These are phyloP conservation scores for Pestalotiopsis sp. DNA, from an alignment of 2,329 filamentous ascomycete species.

Conservation along the genomic window DNA sequence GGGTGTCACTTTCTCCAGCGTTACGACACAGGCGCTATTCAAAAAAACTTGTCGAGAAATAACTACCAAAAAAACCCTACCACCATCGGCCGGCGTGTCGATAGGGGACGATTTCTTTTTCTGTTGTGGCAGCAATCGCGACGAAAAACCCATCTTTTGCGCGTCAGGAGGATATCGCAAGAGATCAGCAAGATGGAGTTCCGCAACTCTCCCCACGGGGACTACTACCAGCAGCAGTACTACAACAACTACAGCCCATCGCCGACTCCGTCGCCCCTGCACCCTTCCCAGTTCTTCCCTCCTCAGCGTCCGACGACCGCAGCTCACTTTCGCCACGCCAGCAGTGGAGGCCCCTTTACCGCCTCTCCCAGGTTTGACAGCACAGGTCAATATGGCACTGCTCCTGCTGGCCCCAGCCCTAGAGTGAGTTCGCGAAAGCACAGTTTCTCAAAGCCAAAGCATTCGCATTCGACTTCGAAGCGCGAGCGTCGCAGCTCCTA, in stretches of 20 bases:
- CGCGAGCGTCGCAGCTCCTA: slow-evolving; percentile 59
- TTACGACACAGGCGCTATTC: slow-evolving; percentile 48
- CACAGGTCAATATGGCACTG: slow-evolving; percentile 63
- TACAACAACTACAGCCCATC: slow-evolving; percentile 56
- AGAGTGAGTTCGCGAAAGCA: slow-evolving; percentile 60
- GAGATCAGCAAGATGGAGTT: slow-evolving; percentile 40
- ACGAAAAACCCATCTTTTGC: slow-evolving; percentile 16
- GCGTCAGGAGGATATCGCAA: slow-evolving; percentile 35
- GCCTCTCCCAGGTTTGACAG: slow-evolving; percentile 65
- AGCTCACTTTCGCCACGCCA: slow-evolving; percentile 48
- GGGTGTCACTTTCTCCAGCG: slow-evolving; percentile 47
- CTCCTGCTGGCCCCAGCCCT: slow-evolving; percentile 37
- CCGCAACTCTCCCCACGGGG: slow-evolving; percentile 42
- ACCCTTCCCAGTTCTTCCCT: slow-evolving; percentile 44
- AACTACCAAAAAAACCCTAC: slow-evolving; percentile 16
- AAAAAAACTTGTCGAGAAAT: slow-evolving; percentile 19
- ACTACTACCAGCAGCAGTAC: slow-evolving; percentile 44
- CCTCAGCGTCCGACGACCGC: slow-evolving; percentile 58
- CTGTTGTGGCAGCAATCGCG: slow-evolving; percentile 15
- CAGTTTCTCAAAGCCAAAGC: slow-evolving; percentile 37
- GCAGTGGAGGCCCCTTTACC: slow-evolving; percentile 40
- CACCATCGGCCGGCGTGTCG: slow-evolving; percentile 12
- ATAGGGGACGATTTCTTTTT: slow-evolving; percentile 12
- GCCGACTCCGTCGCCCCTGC: slow-evolving; percentile 58
- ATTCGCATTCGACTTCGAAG: slow-evolving; percentile 41